Evolutionary conservation across 2,329 filamentous ascomycete species (phyloP), one percentile per base, ranked within the genome.

Genomic region (Aspergillus japonicus): DNA sequence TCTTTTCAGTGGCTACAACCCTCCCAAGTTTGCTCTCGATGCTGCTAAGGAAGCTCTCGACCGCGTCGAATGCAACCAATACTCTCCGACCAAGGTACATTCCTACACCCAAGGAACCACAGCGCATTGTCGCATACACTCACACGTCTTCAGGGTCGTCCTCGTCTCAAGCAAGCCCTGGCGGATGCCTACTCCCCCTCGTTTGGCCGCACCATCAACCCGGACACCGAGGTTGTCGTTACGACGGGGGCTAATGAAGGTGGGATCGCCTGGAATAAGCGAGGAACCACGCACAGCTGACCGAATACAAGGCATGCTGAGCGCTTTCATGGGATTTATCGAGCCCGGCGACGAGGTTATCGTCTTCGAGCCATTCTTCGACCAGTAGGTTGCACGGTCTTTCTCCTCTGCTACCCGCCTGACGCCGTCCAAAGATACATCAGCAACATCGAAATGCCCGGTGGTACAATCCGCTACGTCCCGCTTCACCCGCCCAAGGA

Each of bases 361-460:
- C 66, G 85, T 99, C 58, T 97, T 99, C 74, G 95, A 99, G 80
- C 95, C 95, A 11, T 99, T 97, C 80, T 99, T 98, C 74, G 95
- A 99, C 78, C 95, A 99, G 87, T 91, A 75, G 73, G 82, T 70
- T 52, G 19, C 7, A n/a, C 19, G 6, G 48, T 42, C 31, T 10
- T 10, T 8, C 21, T 2, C 3, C 11, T 8, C 16, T 5, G 23
- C 21, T 24, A 24, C 14, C 12, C 8, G 19, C 39, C 50, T 56
- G 8, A 55, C 39, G 12, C 39, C 7, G 39, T 14, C 19, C 42
- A 29, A 11, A 87, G 84, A 68, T 96, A 98, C 75, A 96, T 99
- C 67, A 92, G 89, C 81, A 99, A 99, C 78, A 98, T 99, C 65
- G 91, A 97, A 77, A 98, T 99, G 93, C 88, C 95, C 0, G 95